Evolutionary conservation across 306 rosid species (phyloP), one percentile per base, ranked within the genome.

Genomic region (Parietaria judaica): DNA sequence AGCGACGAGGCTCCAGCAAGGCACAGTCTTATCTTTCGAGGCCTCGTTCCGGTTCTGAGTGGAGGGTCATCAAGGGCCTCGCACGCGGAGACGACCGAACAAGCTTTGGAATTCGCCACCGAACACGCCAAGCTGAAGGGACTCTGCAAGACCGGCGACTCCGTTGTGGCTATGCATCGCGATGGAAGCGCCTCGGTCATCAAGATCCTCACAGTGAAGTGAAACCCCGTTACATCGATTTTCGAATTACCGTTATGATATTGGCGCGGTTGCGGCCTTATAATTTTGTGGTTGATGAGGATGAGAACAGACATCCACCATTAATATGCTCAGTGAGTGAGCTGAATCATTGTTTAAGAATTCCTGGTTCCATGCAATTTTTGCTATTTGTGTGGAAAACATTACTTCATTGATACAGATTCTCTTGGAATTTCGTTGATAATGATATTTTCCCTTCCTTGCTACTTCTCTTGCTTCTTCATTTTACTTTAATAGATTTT

Each of bases 1-100:
- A 92, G 99, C 46, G 96, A 92, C 61, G 99, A 92, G 79, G 62
- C 96, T 50, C 99, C 99, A 52, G 99, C 96, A 12, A 88, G 99
- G 83, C 99, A 92, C 55, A 92, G 99, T 80, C 81, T 92, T 57
- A 92, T 92, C 41, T 84, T 92, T 73, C 95, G 99, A n/a, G 99
- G 99, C 34, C 68, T 92, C 85, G 76, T 92, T 74, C 99, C 99
- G 0, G 66, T 92, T 62, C 63, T 92, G 60, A 86, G 99, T 23
- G 89, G 90, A 13, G 95, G 85, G 60, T 92, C 99, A 52, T 86
- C 96, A 47, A 84, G 95, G 79, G 89, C 99, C 63, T 92, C 99
- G 68, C 66, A 76, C 72, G 92, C 80, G 0, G 99, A 92, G 75
- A 92, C 99, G 14, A 92, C 95, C 0, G 99, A 86, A 74, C 84